Evolutionary conservation across 2,329 filamentous ascomycete genomes (phyloP).

Genomic region (Chrysoporthe puriensis): DNA sequence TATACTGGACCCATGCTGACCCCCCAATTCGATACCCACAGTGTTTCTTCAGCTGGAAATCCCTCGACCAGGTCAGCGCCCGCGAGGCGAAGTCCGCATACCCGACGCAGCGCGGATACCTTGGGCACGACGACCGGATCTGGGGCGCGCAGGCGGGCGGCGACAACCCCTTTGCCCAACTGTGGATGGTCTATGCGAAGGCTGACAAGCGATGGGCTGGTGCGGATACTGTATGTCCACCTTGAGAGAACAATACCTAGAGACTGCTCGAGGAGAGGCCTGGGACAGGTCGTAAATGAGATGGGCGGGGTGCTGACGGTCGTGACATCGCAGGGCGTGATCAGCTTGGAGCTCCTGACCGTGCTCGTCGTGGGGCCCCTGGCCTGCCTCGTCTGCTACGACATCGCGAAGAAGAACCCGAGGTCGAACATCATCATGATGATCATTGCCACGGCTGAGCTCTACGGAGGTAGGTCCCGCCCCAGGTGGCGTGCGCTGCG

Average conservation of each 20-base stretch:
- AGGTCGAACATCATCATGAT: slow-evolving; percentile 65
- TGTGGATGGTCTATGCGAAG: slow-evolving; percentile 72
- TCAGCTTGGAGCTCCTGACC: slow-evolving; percentile 68
- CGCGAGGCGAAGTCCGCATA: slow-evolving; percentile 43
- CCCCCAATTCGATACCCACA: not conserved
- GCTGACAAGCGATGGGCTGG: slow-evolving; percentile 68
- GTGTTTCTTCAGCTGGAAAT: slow-evolving; percentile 74
- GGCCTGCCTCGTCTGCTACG: slow-evolving; percentile 62
- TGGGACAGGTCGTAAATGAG: not conserved
- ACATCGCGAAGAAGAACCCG: slow-evolving; percentile 58
- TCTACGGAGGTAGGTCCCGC: slow-evolving; percentile 59
- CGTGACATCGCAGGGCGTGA: slow-evolving; percentile 49
- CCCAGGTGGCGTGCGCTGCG: not conserved
- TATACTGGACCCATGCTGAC: slow-evolving; percentile 6
- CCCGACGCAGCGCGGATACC: slow-evolving; percentile 55
- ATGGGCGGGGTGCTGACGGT: slow-evolving; percentile 9
- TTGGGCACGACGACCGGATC: slow-evolving; percentile 52
- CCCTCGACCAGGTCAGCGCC: slow-evolving; percentile 38
- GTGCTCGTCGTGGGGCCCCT: slow-evolving; percentile 65
- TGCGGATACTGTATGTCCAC: slow-evolving; percentile 56
- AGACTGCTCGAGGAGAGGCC: not conserved
- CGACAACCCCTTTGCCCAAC: slow-evolving; percentile 56
- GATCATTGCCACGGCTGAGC: slow-evolving; percentile 66
- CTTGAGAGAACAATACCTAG: not conserved
- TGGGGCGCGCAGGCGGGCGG: slow-evolving; percentile 63